These are phyloP conservation scores for Entomortierella parvispora DNA, from an alignment of 192 early-diverging fungal genomes.

Conservation along the genomic window DNA sequence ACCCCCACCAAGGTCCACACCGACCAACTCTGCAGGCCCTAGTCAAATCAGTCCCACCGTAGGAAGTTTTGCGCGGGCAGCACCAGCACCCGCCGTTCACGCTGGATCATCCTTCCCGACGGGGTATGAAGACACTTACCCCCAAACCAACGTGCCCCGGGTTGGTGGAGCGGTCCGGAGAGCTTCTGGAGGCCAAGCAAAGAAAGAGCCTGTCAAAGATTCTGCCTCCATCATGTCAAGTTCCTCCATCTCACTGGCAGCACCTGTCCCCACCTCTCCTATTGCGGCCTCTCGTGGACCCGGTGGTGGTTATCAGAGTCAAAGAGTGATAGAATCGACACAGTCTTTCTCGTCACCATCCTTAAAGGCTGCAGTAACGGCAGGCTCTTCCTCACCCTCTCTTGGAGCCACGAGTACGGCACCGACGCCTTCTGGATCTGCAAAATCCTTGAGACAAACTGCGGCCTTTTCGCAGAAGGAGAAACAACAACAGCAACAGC, in stretches of 20 bases:
- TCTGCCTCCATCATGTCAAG: not conserved
- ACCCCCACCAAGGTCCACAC: constrained; percentile 29
- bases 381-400: not conserved
- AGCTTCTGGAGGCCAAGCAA: not conserved
- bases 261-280: not conserved
- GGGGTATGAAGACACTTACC: not conserved
- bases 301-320: constrained; percentile 38
- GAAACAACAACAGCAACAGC: not conserved
- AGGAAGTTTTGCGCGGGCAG: constrained; percentile 4
- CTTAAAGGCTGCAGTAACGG: not conserved
- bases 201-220: constrained; percentile 1
- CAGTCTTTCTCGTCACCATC: not conserved
- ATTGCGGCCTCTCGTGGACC: constrained; percentile 16
- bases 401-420: not conserved
- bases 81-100: not conserved
- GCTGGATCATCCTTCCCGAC: constrained; percentile 2
- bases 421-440: not conserved
- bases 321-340: not conserved
- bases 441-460: no score
- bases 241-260: not conserved
- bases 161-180: constrained; percentile 20
- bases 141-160: constrained; percentile 1
- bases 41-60: not conserved
- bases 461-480: not conserved
- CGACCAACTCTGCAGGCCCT: not conserved